Conservation (phyloP, 345 rosid species). For the Passiflora organensis region DNA sequence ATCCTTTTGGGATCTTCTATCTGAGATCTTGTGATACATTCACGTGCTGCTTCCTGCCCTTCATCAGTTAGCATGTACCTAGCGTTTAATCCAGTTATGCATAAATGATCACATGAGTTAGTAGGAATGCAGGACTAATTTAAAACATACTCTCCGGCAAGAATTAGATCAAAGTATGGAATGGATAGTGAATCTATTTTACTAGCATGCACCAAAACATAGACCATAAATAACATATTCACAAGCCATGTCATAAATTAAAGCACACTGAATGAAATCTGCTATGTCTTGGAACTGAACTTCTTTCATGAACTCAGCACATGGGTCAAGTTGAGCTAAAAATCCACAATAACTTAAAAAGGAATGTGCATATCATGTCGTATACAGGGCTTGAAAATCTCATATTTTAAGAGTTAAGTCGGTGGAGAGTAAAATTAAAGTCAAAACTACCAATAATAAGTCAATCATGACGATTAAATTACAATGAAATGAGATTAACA, state of each 20-base stretch:
- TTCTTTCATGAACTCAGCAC: too few species aligned
- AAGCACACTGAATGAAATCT: too few species aligned
- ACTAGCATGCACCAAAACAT: neutral
- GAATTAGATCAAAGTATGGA: neutral
- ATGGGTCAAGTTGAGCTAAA: too few species aligned
- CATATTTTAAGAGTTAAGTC: too few species aligned
- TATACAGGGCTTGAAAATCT: too few species aligned
- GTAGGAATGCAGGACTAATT: slow-evolving; percentile 2
- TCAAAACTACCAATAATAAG: too few species aligned
- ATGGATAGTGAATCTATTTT: neutral
- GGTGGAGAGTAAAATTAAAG: too few species aligned
- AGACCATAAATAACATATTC: neutral
- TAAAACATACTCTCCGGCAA: neutral
- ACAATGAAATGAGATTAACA: neutral
- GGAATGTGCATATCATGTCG: too few species aligned
- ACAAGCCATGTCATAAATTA: too few species aligned
- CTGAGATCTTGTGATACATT: slow-evolving; percentile 67
- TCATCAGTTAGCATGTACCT: slow-evolving; percentile 87
- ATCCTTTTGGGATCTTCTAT: slow-evolving; percentile 37
- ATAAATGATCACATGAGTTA: neutral
- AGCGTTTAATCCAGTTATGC: neutral
- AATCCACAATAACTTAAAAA: too few species aligned
- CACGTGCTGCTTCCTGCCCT: slow-evolving; percentile 69
- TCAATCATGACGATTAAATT: neutral
- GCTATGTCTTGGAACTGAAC: too few species aligned